Base-by-base conservation (phyloP, 2,329 filamentous ascomycete species). In the Harringtonia aguacate region DNA sequence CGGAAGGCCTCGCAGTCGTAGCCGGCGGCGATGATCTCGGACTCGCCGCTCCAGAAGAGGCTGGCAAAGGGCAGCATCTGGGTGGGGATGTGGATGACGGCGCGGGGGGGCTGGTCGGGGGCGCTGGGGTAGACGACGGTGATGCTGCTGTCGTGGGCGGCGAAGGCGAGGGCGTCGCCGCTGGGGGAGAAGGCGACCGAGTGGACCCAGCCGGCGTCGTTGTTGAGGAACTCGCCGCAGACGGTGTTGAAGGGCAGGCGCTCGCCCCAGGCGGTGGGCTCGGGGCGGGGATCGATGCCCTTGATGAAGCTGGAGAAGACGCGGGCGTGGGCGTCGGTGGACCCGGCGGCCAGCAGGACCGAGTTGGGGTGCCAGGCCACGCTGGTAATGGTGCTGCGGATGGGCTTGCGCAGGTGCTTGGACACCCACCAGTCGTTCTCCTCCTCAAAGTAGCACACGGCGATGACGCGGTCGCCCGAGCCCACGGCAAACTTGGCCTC, bases 371-470 rank as follows among this genome's bases (percentile, higher is more conserved):
- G 92, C 92, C 92, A 98, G 46, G 84, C 82, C 36, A 98, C 79
- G 15, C 85, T 88, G 45, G 92, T 97, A 56, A 98, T 90, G 46
- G 92, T 98, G 62, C 88, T 95, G 53, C 90, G 85, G 57, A 98
- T 94, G 18, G 92, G 92, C 76, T 97, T 98, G 79, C 97, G 97
- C 59, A 98, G 69, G 67, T 98, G 92, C 74, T 98, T 98, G 31
- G 89, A 95, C 35, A 98, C 90, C 92, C 92, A 98, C 92, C 92
- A 98, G 70, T 98, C 89, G 66, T 98, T 95, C 66, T 98, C 92
- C 62, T 95, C 86, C 61, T 98, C 92, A 56, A 98, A 98, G 70
- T 97, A 97, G 73, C 92, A 98, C 55, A 97, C 77, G 34, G 92
- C 88, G 57, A 98, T 95, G 52, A 95, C 84, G 51, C 92, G 82